A percentile compares a stretch with the other conserved stretches of the same genome.
Conservation (phyloP, 208 protist species). For the Leishmania mexicana region DNA sequence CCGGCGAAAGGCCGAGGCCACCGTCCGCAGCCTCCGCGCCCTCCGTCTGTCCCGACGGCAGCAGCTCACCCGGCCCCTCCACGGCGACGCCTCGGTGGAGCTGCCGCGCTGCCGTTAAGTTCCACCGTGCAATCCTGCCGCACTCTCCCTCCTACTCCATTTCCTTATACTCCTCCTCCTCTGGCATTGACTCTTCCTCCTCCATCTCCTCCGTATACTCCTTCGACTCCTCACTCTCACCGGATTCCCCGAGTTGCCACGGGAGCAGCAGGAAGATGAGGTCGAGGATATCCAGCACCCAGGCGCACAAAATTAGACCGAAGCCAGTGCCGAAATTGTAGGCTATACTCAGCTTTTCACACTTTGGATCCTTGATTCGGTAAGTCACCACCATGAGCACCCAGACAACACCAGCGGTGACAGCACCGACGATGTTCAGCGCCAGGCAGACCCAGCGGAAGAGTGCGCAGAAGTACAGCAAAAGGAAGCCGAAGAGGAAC, state of each 20-base stretch:
- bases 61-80: no score
- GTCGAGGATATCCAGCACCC: constrained; percentile 39
- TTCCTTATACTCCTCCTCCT: no score
- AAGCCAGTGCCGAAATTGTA: constrained; percentile 51
- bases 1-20: no score
- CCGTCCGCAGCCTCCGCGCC: no score
- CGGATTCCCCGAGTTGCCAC: constrained; percentile 12
- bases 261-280: constrained; percentile 46
- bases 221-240: no score
- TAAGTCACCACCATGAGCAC: constrained; percentile 34
- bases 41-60: no score
- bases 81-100: no score
- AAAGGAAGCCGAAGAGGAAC: constrained; percentile 28
- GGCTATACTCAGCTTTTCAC: neutral
- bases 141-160: no score
- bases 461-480: constrained; percentile 48
- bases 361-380: neutral
- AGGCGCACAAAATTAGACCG: constrained; percentile 41
- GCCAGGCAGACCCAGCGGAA: constrained; percentile 33
- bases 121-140: no score
- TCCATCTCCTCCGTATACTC: no score
- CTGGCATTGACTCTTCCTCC: no score
- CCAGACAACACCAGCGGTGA: constrained; percentile 35
- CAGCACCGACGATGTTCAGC: constrained; percentile 35
- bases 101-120: no score